Evolutionary conservation across 78 protist species (phyloP), one percentile per base, ranked within the genome.

Genomic region (Chrysochromulina parva): DNA sequence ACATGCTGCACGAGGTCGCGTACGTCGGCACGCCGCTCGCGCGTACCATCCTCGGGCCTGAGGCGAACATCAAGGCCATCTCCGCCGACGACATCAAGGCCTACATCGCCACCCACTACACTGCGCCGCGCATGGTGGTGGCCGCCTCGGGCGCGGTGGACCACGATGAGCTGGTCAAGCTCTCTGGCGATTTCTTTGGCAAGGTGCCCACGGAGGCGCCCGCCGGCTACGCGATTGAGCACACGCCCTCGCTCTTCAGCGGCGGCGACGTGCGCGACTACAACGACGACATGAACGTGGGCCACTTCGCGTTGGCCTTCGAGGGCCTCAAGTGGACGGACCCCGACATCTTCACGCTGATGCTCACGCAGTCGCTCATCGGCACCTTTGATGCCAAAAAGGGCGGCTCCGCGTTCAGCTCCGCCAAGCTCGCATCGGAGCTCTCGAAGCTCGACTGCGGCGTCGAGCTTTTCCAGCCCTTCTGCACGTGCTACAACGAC

Each of bases 401-500:
- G 26, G 13, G 20, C 13, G 11, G 16, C 55, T 5, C 11, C 19
- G 19, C 5, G 55, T 47, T n/a, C 55, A 20, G 53, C 14, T 28
- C 58, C 53, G 58, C 58, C n/a, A 47, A 6, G 14, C 6, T 74
- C 16, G 82, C 13, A 2, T n/a, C 16, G 14, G 19, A 9, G 50
- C 53, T 74, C 53, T 47, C 14, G 16, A 38, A 87, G 90, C 65
- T 38, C 38, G 38, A 96, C 81, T 73, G 93, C 78, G 97, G 95
- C 80, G 78, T 81, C 88, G 92, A 97, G 90, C 58, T 96, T 53
- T 99, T 99, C 76, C 55, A 53, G 66, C 62, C 97, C 73, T 98
- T 98, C 97, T 86, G 94, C 95, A 93, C 97, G 6, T 58, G 94
- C 84, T 98, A 98, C 96, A 57, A 76, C n/a, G 98, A 98, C 96